These are phyloP conservation scores for Immersiporthe knoxdaviesiana DNA, from an alignment of 2,329 filamentous ascomycete genomes.

Conservation along the genomic window DNA sequence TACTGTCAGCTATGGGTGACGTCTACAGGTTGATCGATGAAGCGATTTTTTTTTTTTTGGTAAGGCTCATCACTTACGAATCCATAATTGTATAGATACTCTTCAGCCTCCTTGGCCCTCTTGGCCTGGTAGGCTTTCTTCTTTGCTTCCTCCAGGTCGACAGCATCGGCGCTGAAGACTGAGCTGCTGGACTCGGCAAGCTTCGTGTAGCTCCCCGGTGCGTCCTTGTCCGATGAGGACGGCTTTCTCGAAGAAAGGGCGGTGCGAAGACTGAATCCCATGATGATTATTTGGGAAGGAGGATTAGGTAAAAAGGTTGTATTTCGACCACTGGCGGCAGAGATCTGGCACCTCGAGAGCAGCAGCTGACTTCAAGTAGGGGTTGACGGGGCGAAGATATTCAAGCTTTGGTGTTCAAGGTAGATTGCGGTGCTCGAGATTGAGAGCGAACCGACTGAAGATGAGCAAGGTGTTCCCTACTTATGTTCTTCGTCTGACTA, in stretches of 20 bases:
- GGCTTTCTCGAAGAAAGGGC: slow-evolving; percentile 15
- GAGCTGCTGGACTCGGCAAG: slow-evolving; percentile 18
- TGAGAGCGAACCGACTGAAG: neutral
- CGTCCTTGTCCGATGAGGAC: neutral
- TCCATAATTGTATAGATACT: slow-evolving; percentile 22
- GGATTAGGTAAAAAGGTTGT: neutral
- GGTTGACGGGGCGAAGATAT: neutral
- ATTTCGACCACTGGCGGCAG: neutral
- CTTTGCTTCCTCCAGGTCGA: slow-evolving; percentile 12
- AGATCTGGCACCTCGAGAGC: neutral
- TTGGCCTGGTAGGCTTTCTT: slow-evolving; percentile 22
- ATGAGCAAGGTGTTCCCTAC: neutral
- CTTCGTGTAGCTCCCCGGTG: neutral
- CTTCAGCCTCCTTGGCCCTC: slow-evolving; percentile 22
- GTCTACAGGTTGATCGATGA: neutral
- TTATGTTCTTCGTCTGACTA: neutral
- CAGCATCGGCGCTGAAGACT: slow-evolving; percentile 11
- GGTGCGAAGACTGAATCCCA: slow-evolving; percentile 25
- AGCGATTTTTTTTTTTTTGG: neutral
- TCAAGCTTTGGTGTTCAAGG: neutral
- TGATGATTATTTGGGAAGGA: neutral
- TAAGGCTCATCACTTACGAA: slow-evolving; percentile 18
- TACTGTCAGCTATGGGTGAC: neutral
- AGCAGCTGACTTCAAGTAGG: neutral
- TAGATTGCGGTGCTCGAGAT: neutral